Evolutionary conservation across 2,329 filamentous ascomycete genomes (phyloP).

Genomic region (Fusarium sp.): DNA sequence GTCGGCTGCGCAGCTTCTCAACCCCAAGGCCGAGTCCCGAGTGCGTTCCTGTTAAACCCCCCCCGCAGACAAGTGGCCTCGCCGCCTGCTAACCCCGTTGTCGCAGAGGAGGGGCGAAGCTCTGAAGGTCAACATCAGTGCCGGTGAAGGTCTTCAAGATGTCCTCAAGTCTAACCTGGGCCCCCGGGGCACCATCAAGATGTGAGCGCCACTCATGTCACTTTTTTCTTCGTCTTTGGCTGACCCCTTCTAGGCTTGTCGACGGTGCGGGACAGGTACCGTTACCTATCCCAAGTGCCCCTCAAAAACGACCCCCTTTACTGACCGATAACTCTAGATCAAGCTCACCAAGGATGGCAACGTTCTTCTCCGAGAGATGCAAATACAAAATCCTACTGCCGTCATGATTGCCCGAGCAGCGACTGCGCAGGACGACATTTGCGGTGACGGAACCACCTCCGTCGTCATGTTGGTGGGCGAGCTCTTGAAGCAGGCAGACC

Average conservation of each 20-base stretch:
- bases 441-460: conserved; percentile 95
- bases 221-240: conserved; percentile 20
- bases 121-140: conserved; percentile 94
- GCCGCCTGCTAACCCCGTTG: conserved; percentile 40
- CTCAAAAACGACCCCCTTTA: conserved; percentile 41
- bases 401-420: conserved; percentile 84
- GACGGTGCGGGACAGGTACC: conserved; percentile 73
- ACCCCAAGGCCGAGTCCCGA: conserved; percentile 98
- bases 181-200: conserved; percentile 93
- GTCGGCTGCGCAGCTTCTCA: conserved; percentile 97
- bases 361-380: conserved; percentile 78
- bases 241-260: conserved; percentile 62
- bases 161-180: conserved; percentile 96
- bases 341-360: conserved; percentile 99
- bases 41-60: conserved; percentile 60
- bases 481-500: conserved; percentile 95
- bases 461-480: conserved; percentile 96
- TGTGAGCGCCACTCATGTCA: conserved; percentile 60
- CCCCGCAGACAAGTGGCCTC: conserved; percentile 33
- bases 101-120: conserved; percentile 91
- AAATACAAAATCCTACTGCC: conserved; percentile 98
- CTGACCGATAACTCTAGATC: conserved; percentile 67
- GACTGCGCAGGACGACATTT: conserved; percentile 98
- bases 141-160: conserved; percentile 91
- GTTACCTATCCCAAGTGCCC: conserved; percentile 40